Conservation (phyloP, 768 basidiomycete species). For the Suillus brevipes region DNA sequence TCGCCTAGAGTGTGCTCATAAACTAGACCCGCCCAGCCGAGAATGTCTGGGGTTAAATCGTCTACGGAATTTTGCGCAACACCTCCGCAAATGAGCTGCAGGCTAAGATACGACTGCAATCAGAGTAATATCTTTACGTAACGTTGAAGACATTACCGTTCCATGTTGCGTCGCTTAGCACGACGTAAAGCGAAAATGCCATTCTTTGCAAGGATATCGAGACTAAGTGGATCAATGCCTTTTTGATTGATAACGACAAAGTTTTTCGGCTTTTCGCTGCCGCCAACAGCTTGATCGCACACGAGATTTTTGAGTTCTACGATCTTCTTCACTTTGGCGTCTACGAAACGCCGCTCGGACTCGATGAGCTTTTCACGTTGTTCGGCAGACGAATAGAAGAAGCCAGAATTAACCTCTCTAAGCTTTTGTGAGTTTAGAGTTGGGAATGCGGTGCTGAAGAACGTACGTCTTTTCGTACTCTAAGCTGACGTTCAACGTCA, state of each 20-base stretch:
- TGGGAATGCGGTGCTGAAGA: constrained; percentile 14
- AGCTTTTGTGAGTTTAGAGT: constrained; percentile 22
- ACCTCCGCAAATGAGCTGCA: constrained; percentile 94
- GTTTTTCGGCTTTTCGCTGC: constrained; percentile 76
- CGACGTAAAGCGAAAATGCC: constrained; percentile 92
- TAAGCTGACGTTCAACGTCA: constrained; percentile 95
- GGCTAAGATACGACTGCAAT: constrained; percentile 41
- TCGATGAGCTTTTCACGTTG: constrained; percentile 99
- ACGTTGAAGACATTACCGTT: constrained; percentile 56
- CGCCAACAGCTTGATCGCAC: constrained; percentile 89
- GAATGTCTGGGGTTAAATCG: constrained; percentile 84
- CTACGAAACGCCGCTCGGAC: constrained; percentile 91
- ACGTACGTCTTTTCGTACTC: constrained; percentile 99
- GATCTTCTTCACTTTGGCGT: constrained; percentile 93
- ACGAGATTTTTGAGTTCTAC: constrained; percentile 95
- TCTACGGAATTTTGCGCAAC: constrained; percentile 97
- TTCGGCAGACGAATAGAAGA: constrained; percentile 98
- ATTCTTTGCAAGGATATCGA: constrained; percentile 95
- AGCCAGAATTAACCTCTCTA: constrained; percentile 98
- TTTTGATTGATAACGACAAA: constrained; percentile 99
- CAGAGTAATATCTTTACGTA: constrained; percentile 33
- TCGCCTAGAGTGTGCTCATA: constrained; percentile 99
- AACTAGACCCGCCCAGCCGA: constrained; percentile 97
- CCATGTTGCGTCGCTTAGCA: constrained; percentile 99
- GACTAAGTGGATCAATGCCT: constrained; percentile 95